Conservation (phyloP, 1,139 yeast genomes). For the Sugiyamaella grinbergsii region DNA sequence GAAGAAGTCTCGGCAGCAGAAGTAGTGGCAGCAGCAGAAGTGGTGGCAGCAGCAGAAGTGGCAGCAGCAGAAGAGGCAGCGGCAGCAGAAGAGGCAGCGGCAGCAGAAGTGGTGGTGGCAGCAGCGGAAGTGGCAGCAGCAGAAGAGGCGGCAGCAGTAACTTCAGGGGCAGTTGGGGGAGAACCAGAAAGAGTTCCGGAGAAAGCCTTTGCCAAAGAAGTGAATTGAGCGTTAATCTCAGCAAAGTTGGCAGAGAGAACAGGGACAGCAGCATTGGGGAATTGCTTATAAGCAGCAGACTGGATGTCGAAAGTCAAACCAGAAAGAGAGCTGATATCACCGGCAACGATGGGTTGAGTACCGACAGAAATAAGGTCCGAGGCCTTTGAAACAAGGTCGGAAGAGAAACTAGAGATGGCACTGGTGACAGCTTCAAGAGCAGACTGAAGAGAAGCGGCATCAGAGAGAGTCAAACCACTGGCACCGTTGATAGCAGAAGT, state of each 20-base stretch:
- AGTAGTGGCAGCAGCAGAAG: conserved; percentile 15
- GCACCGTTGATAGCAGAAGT: conserved; percentile 16
- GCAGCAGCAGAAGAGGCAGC: conserved; percentile 20
- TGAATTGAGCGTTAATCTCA: conserved; percentile 25
- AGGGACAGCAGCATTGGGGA: conserved; percentile 22
- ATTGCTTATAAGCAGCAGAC: conserved; percentile 22
- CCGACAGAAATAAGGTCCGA: conserved; percentile 29
- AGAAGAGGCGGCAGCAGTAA: conserved; percentile 21
- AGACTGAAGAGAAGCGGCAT: conserved; percentile 15
- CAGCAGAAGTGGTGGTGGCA: conserved; percentile 23
- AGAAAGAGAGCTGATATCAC: conserved; percentile 25
- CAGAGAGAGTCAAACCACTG: conserved; percentile 19
- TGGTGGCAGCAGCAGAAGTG: conserved; percentile 21
- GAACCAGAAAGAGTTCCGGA: conserved; percentile 20
- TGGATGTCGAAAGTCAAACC: conserved; percentile 23
- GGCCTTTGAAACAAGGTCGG: conserved; percentile 30
- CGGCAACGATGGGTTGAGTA: conserved; percentile 29
- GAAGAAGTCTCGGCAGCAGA: conserved; percentile 18
- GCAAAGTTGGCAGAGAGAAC: conserved; percentile 21
- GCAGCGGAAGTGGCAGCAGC: conserved; percentile 22
- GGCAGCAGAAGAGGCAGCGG: conserved; percentile 19
- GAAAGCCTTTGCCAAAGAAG: conserved; percentile 20
- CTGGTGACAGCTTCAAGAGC: conserved; percentile 20
- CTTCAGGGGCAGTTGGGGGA: conserved; percentile 20
- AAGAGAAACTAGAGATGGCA: conserved; percentile 25